These are phyloP conservation scores for Adansonia gregorii DNA, from an alignment of 441 rosid species.

Conservation along the genomic window DNA sequence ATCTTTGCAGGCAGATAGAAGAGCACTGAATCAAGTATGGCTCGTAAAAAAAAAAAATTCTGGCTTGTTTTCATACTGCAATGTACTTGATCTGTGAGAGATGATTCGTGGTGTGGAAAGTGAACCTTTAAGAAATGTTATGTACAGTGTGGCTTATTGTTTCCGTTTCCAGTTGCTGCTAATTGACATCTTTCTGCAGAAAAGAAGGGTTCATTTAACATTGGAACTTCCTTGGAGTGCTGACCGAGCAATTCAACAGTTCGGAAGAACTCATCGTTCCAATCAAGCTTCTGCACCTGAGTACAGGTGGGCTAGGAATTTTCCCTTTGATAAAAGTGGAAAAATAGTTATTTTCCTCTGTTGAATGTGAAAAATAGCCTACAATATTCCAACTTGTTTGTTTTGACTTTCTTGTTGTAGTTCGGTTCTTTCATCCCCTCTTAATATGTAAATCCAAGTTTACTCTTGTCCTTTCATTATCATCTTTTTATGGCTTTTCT, in stretches of 20 bases:
- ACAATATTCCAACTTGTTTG: constrained; percentile 2
- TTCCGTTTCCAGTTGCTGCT: constrained; percentile 3
- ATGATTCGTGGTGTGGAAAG: not conserved
- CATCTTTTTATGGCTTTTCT: constrained; percentile 9
- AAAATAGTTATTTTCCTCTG: constrained; percentile 13
- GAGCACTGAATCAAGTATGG: constrained; percentile 86
- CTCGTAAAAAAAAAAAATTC: constrained; percentile 17
- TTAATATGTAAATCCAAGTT: constrained; percentile 7
- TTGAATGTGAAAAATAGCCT: not conserved
- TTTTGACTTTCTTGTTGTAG: constrained; percentile 9
- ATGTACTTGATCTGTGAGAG: constrained; percentile 18
- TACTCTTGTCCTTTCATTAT: not conserved
- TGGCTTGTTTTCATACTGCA: constrained; percentile 2
- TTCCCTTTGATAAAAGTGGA: constrained; percentile 9
- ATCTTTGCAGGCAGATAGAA: constrained; percentile 97
- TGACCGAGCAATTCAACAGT: constrained; percentile 98
- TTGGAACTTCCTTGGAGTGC: constrained; percentile 99
- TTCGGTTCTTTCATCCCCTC: constrained; percentile 1
- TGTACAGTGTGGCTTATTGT: constrained; percentile 9
- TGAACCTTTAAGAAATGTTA: constrained; percentile 13
- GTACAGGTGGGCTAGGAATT: constrained; percentile 63
- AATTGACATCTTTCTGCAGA: constrained; percentile 49
- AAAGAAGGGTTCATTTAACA: constrained; percentile 94
- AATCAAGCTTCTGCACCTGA: constrained; percentile 99
- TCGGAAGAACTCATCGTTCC: constrained; percentile 98